Evolutionary conservation across 306 rosid species (phyloP).

Genomic region (Alnus rubra): DNA sequence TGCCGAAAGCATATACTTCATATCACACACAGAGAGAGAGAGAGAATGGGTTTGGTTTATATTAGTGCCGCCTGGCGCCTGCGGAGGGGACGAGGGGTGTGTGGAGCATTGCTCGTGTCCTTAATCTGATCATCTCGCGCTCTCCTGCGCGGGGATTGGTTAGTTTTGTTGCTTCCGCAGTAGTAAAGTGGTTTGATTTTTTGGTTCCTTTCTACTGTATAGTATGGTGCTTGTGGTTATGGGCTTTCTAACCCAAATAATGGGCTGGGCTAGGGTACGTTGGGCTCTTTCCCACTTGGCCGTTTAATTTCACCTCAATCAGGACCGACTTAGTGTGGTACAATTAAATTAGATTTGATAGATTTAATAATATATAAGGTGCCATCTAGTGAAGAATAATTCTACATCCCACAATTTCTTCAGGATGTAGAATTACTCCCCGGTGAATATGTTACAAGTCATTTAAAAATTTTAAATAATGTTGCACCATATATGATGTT

Average conservation of each 20-base stretch:
- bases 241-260: background rate
- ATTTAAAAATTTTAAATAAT: too few relatives aligned
- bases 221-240: background rate
- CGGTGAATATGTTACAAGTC: too few relatives aligned
- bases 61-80: background rate
- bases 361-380: too few relatives aligned
- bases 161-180: background rate
- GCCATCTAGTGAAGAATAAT: too few relatives aligned
- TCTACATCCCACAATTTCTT: too few relatives aligned
- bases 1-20: background rate
- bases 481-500: too few relatives aligned
- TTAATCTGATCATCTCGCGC: background rate
- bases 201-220: too few relatives aligned
- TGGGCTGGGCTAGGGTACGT: background rate
- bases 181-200: background rate
- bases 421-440: too few relatives aligned
- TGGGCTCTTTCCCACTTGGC: background rate
- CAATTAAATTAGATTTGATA: too few relatives aligned
- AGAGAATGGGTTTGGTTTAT: background rate
- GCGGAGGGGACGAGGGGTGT: conserved; percentile 16
- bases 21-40: background rate
- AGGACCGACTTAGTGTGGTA: too few relatives aligned
- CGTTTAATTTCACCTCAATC: background rate
- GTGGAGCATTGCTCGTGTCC: background rate
- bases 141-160: conserved; percentile 32